Evolutionary conservation across 2,329 filamentous ascomycete genomes (phyloP).

Genomic region (Purpureocillium takamizusanense): DNA sequence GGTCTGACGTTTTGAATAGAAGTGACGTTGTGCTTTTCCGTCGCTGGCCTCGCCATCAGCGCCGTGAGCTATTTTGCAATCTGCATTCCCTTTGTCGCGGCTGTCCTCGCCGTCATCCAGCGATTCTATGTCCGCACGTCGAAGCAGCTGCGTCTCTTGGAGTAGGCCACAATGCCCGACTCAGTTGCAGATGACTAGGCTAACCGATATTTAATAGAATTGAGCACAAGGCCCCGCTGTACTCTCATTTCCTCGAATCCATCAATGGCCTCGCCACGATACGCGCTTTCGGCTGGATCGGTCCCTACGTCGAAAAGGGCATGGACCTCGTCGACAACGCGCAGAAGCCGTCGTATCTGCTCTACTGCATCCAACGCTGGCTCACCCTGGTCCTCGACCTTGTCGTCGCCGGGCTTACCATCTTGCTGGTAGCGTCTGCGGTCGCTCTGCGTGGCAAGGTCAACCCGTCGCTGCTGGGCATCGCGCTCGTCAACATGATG

Average conservation of each 20-base stretch:
- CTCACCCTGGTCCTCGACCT: conserved; percentile 41
- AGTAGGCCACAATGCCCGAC: no score
- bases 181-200: no score
- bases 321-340: conserved; percentile 31
- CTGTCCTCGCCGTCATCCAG: conserved; percentile 34
- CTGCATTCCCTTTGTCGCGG: conserved; percentile 33
- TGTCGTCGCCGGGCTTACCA: conserved; percentile 37
- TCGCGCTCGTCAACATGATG: conserved; percentile 28
- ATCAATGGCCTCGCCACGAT: conserved; percentile 23
- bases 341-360: conserved; percentile 43
- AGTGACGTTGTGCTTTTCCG: conserved; percentile 26
- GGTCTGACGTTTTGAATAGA: conserved; percentile 8
- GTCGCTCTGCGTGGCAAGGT: conserved; percentile 20
- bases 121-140: conserved; percentile 46
- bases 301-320: conserved; percentile 25
- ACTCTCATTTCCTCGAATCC: conserved; percentile 22
- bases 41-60: conserved; percentile 32
- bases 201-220: conserved; percentile 15
- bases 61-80: conserved; percentile 35
- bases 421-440: conserved; percentile 27
- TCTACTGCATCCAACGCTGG: conserved; percentile 44
- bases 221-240: conserved; percentile 33
- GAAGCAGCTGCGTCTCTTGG: neutral
- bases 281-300: conserved; percentile 29
- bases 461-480: conserved; percentile 21